Base-by-base conservation (phyloP, 202 grass and related monocot species). In the Schoenoplectus triqueter region DNA sequence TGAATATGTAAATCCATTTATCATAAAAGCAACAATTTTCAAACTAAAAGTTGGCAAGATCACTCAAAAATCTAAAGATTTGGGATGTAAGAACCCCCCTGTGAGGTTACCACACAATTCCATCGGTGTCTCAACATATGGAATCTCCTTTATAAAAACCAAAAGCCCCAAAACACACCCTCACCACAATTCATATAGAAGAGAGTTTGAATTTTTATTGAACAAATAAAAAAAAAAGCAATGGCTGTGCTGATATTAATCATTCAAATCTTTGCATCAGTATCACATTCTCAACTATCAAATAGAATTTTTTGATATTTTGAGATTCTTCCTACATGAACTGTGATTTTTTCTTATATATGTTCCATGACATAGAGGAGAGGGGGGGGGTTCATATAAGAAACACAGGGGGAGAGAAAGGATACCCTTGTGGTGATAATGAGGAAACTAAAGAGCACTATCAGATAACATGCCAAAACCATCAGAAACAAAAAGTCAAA, bases 371-470 rank as follows among this genome's bases (percentile, higher is more conserved):
- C 18, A 49, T 52, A 14, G 15, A 9, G 19, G 14, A 54, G 18
- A 64, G 62, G 22, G 62, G 8, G 18, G 20, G 62, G 13, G 62
- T 56, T 56, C 13, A n/a, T 6, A 18, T n/a, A 18, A 64, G 2
- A 80, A 22, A 64, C 5, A 82, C 6, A 76, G 68, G 61, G 45
- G 49, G 7, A 73, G 45, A 72, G 46, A 49, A 73, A 9, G 20
- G 68, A 52, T 94, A 99, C 96, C 90, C 93, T 91, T 83, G 96
- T 99, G 44, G 90, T 94, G 64, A 99, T 92, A 69, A 99, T 93
- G 69, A 99, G 93, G 84, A 96, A 95, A 86, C 90, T 89, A 84
- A 99, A 99, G 70, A 99, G 96, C 55, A 99, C 40, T 21, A 99
- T 94, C 51, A 99, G 79, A 87, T 99, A 99, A n/a, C 89, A 94